These are phyloP conservation scores for Aspergillus pseudoglaucus DNA, from an alignment of 2,329 filamentous ascomycete genomes.

Conservation along the genomic window DNA sequence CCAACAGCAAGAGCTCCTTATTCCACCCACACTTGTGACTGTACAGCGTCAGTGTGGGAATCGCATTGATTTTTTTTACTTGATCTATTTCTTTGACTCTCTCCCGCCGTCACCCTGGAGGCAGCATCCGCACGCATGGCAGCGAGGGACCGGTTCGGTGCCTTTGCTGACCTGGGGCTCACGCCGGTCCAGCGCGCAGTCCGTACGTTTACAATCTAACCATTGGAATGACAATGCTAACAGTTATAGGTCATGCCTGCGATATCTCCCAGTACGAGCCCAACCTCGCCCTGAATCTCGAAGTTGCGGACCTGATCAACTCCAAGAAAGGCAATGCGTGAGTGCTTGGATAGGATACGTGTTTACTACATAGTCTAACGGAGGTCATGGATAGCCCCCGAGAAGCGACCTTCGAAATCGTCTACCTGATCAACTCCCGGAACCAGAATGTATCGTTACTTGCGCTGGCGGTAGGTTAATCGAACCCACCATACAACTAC, in stretches of 20 bases:
- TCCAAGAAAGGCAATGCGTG: conserved; percentile 88
- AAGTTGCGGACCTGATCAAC: conserved; percentile 95
- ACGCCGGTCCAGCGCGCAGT: conserved; percentile 94
- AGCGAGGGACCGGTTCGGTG: conserved; percentile 86
- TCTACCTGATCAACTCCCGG: conserved; percentile 91
- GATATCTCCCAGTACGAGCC: conserved; percentile 97
- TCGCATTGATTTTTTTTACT: conserved; percentile 8
- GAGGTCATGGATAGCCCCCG: conserved; percentile 54
- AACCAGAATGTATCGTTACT: conserved; percentile 92
- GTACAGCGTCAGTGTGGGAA: conserved; percentile 6
- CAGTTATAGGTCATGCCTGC: conserved; percentile 69
- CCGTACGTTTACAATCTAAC: conserved; percentile 37
- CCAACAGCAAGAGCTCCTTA: conserved; percentile 14
- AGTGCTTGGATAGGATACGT: conserved; percentile 19
- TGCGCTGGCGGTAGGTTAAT: conserved; percentile 59
- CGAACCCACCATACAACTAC: background rate
- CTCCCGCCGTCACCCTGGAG: conserved; percentile 60
- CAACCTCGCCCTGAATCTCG: conserved; percentile 90
- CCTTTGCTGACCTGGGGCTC: conserved; percentile 68
- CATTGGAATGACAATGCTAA: conserved; percentile 9
- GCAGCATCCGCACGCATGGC: conserved; percentile 93
- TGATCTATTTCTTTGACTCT: conserved; percentile 1
- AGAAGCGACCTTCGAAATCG: conserved; percentile 88
- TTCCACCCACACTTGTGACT: conserved; percentile 11
- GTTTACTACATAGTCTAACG: conserved; percentile 18